Evolutionary conservation across 768 basidiomycete species (phyloP), one percentile per base, ranked within the genome.

Genomic region (Inosperma sp.): DNA sequence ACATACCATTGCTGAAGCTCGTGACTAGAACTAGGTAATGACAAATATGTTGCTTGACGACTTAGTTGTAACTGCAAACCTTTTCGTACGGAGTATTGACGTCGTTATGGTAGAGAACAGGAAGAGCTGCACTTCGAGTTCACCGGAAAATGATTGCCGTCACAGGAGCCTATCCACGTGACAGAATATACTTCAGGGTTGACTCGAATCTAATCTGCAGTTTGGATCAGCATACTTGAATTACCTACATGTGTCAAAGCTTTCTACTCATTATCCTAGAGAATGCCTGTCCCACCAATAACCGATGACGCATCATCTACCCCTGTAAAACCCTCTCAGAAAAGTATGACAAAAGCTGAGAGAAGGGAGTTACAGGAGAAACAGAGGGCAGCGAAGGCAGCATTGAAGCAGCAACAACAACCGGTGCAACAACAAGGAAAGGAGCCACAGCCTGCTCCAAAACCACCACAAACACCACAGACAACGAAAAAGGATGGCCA

Each of bases 291-390:
- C n/a, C n/a, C n/a, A 31, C 63, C 67, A 53, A 67, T 59, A 21
- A 65, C 62, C 29, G 50, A 62, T 21, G 65, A 63, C 53, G 60
- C 61, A 23, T 58, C 58, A 13, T 40, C 52, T 7, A 41, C 43
- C 46, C 62, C 61, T 45, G 67, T 65, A 13, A 71, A 71, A 42
- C 71, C 74, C 54, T 73, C 80, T 10, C 84, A 87, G 62, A 86
- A 87, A 60, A 76, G 78, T 34, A 84, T 87, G 80, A 81, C 87
- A 23, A 93, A 88, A 67, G 84, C 86, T 4, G 86, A 88, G 62
- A 78, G 88, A 23, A 73, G 86, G 58, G 88, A 87, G 60, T 74
- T 86, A 13, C 88, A 91, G 65, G 88, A 89, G 63, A 76, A 73
- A 56, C 87, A 92, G 61, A 76, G 88, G 46, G 88, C 88, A 8